Base-by-base conservation (phyloP, 1,284 basidiomycete genomes). In the Puccinia triticina region DNA sequence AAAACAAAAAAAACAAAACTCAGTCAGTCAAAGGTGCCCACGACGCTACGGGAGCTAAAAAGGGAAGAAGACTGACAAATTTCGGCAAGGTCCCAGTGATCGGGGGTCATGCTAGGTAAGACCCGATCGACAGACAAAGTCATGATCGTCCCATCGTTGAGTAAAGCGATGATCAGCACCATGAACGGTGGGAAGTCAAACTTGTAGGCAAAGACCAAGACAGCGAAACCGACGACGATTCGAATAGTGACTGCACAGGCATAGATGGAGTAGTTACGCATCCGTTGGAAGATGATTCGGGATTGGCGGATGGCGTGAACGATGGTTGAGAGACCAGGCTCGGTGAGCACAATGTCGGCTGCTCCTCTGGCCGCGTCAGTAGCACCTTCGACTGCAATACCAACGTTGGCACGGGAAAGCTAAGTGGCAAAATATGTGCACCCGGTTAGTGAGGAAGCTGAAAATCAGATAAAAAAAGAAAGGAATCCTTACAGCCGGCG, bases 101-200 rank as follows among this genome's bases (percentile, higher is more conserved):
- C 95, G 79, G 87, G 87, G 82, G 92, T 92, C 88, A 90, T 93
- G 76, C 93, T 95, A 66, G 96, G 96, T 86, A 98, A 89, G 84
- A 98, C 96, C 88, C 96, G 94, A 88, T 98, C 96, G 83, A 98
- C 93, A 48, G 95, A 97, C 84, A 98, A 90, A 21, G 96, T 98
- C 95, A 98, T 98, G 90, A 98, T 96, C 32, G 82, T 77, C 23
- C 82, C 82, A 29, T 77, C 72, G 69, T 83, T 74, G 10, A 75
- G 48, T 23, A 77, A 90, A 83, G 96, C 95, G 85, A 98, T 96
- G 88, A 98, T 93, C 88, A 98, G 92, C 26, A 83, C 80, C 82
- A 83, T 83, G 74, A 83, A 83, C 12, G 82, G 82, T 1, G 82
- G 82, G 78, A 83, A 83, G 23, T 83, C 82, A 32, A 82, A 83